phyloP scores from a whole-genome alignment of 2,329 filamentous ascomycete genomes.

The Rhexocercosporidium sp. region DNA sequence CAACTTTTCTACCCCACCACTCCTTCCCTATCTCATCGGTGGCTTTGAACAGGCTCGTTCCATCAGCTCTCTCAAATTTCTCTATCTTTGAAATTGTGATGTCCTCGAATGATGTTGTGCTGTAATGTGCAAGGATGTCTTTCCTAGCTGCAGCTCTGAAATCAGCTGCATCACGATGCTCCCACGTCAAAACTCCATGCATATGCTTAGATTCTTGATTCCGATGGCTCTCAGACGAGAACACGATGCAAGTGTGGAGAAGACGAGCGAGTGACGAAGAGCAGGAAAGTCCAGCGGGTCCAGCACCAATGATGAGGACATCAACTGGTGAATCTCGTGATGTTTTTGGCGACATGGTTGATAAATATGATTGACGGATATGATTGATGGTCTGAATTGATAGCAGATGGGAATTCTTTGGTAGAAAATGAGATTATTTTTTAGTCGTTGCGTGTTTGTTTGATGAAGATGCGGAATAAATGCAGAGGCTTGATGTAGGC shows the following conservation, averaged over 20 bases:
- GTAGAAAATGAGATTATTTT: not conserved
- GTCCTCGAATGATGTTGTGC: conserved; percentile 43
- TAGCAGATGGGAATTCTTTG: not conserved
- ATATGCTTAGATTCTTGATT: conserved; percentile 50
- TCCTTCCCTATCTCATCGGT: conserved; percentile 48
- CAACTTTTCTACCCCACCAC: conserved; percentile 57
- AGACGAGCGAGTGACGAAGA: conserved; percentile 47
- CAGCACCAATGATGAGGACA: conserved; percentile 48
- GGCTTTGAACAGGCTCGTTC: conserved; percentile 43
- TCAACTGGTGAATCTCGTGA: conserved; percentile 30
- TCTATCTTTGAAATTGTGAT: conserved; percentile 33
- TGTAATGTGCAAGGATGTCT: conserved; percentile 45
- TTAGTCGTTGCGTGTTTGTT: not conserved
- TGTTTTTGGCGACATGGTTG: not conserved
- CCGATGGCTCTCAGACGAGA: conserved; percentile 49
- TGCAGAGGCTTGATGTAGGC: not conserved
- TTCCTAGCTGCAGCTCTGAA: conserved; percentile 43
- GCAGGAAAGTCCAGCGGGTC: conserved; percentile 51
- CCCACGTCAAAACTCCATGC: conserved; percentile 49
- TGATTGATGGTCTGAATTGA: not conserved
- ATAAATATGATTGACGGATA: not conserved
- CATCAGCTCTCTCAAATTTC: conserved; percentile 26
- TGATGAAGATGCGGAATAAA: not conserved
- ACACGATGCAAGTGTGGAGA: conserved; percentile 48
- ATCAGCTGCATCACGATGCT: conserved; percentile 43